A percentile compares a stretch with the other conserved stretches of the same genome.
Conservation (phyloP, 805 yeast species). For the Candida nanaspora region DNA sequence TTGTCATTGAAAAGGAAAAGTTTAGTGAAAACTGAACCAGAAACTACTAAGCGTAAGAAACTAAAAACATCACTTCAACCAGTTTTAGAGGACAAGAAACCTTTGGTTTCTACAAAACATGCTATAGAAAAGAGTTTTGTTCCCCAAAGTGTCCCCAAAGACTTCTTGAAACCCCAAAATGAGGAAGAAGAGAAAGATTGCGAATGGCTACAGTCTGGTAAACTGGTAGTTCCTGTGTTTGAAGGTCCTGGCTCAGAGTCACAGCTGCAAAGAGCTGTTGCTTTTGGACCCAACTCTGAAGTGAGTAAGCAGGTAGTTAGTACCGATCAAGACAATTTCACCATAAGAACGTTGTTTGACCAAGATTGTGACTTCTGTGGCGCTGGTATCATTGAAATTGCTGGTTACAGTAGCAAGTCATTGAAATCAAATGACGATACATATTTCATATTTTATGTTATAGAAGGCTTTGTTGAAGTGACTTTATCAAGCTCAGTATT, state of each 20-base stretch:
- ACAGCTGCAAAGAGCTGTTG: conserved; percentile 41
- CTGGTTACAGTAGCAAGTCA: conserved; percentile 53
- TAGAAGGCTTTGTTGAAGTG: conserved; percentile 65
- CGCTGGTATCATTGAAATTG: conserved; percentile 65
- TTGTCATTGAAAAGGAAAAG: too few species aligned
- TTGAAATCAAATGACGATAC: conserved; percentile 57
- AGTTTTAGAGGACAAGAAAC: too few species aligned
- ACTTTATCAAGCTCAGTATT: conserved; percentile 52
- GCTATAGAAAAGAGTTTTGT: background rate
- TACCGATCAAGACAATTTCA: conserved; percentile 45
- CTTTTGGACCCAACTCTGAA: conserved; percentile 57
- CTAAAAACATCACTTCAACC: too few species aligned
- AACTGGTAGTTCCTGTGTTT: conserved; percentile 40
- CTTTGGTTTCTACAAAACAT: background rate
- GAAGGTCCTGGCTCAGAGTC: conserved; percentile 42
- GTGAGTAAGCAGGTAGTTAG: conserved; percentile 33
- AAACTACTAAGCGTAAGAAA: too few species aligned
- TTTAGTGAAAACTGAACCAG: too few species aligned
- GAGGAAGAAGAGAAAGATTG: conserved; percentile 21
- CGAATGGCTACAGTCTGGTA: conserved; percentile 45
- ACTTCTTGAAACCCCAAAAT: conserved; percentile 15
- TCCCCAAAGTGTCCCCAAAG: conserved; percentile 6
- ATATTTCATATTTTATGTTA: conserved; percentile 67
- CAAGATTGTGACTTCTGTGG: conserved; percentile 59
- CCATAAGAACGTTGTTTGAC: conserved; percentile 58